A percentile compares a stretch with the other conserved stretches of the same genome.
Conservation (phyloP, 139 green algal species). For the Tetradesmus lagerheimii region DNA sequence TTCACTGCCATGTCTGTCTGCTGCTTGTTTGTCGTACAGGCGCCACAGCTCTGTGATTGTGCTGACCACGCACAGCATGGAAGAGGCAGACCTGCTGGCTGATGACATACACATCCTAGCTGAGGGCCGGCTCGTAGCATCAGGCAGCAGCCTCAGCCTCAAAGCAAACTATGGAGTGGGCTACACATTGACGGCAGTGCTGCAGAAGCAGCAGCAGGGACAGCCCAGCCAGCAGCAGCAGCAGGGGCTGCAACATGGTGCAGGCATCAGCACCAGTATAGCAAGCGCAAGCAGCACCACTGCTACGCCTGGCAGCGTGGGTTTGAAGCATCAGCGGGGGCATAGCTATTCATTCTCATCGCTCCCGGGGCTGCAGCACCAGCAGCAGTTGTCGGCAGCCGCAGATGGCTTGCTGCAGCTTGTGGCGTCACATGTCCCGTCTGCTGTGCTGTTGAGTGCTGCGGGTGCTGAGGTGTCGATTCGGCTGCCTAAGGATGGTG, state of each 20-base stretch:
- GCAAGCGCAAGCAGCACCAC: background rate
- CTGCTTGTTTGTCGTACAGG: slow-evolving; percentile 35
- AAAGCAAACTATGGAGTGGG: slow-evolving; percentile 78
- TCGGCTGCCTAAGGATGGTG: slow-evolving; percentile 63
- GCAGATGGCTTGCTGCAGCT: slow-evolving; percentile 39
- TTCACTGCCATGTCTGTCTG: background rate
- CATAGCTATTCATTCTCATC: background rate
- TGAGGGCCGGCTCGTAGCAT: slow-evolving; percentile 75
- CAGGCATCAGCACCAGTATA: background rate
- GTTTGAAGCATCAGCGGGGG: background rate
- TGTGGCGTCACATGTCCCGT: slow-evolving; percentile 53
- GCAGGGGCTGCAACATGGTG: slow-evolving; percentile 27
- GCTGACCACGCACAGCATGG: slow-evolving; percentile 96
- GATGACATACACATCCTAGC: slow-evolving; percentile 87
- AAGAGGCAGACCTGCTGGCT: slow-evolving; percentile 87
- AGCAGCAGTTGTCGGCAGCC: slow-evolving; percentile 36
- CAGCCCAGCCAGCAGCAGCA: slow-evolving; percentile 34
- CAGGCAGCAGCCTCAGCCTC: slow-evolving; percentile 80
- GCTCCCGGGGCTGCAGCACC: background rate
- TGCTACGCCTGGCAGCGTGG: background rate
- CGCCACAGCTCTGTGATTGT: slow-evolving; percentile 74
- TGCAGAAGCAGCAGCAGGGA: slow-evolving; percentile 35
- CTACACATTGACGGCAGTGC: slow-evolving; percentile 81
- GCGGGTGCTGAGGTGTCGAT: slow-evolving; percentile 63
- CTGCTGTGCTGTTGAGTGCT: slow-evolving; percentile 54